Evolutionary conservation across 192 early-diverging fungal genomes (phyloP).

Genomic region (Backusella australiensis): DNA sequence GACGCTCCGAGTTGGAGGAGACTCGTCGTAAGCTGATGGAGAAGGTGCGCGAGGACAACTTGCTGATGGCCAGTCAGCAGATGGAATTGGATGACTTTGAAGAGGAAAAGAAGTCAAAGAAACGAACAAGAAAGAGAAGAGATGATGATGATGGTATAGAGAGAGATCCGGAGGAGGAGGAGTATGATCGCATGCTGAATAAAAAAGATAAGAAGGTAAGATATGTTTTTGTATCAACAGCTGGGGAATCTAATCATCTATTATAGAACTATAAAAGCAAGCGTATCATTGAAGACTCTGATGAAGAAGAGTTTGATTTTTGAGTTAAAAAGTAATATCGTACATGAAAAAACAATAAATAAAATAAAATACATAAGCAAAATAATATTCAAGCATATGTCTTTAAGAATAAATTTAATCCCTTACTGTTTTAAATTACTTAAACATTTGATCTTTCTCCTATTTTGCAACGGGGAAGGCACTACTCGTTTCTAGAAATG

Average conservation of each 20-base stretch:
- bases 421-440: background rate
- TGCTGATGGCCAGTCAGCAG: slow-evolving; percentile 41
- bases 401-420: background rate
- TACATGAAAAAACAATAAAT: background rate
- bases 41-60: slow-evolving; percentile 37
- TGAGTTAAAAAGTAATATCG: background rate
- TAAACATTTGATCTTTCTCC: background rate
- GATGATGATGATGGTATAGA: slow-evolving; percentile 19
- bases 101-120: slow-evolving; percentile 22
- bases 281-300: slow-evolving; percentile 26
- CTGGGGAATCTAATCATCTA: background rate
- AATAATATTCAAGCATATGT: too few species aligned
- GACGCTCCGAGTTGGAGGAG: slow-evolving; percentile 38
- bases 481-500: background rate
- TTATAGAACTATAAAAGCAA: slow-evolving; percentile 20
- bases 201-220: slow-evolving; percentile 14
- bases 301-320: slow-evolving; percentile 14
- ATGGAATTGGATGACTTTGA: slow-evolving; percentile 29
- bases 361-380: too few species aligned
- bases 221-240: background rate
- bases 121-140: slow-evolving; percentile 14
- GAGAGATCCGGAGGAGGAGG: slow-evolving; percentile 9
- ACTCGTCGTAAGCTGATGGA: slow-evolving; percentile 41
- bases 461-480: background rate
- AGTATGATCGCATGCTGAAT: background rate